Percentiles rank a stretch among this genome's conserved stretches.
Conservation (phyloP, 1,139 yeast species). For the Hemisphaericaspora lyxosophila region DNA sequence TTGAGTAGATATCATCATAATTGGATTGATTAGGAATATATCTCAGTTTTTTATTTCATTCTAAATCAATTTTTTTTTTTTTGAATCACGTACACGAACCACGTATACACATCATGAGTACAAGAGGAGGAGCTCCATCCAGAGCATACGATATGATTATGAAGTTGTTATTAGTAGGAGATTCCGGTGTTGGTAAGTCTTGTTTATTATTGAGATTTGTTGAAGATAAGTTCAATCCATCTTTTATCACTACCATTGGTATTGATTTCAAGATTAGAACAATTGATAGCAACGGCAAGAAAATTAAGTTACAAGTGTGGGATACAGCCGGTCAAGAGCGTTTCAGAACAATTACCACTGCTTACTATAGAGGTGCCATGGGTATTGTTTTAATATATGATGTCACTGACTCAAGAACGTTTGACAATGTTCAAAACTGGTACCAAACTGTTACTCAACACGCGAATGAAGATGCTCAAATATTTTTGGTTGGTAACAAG, state of each 20-base stretch:
- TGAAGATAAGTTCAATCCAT: constrained; percentile 95
- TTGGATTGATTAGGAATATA: not conserved
- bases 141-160: constrained; percentile 92
- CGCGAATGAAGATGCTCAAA: constrained; percentile 93
- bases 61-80: not conserved
- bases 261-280: constrained; percentile 98
- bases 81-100: not conserved
- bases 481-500: constrained; percentile 92
- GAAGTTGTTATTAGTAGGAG: constrained; percentile 92
- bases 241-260: constrained; percentile 95
- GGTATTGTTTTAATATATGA: constrained; percentile 95
- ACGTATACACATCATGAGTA: constrained; percentile 3
- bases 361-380: constrained; percentile 98
- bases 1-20: not conserved
- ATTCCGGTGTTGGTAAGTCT: constrained; percentile 96
- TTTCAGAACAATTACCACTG: constrained; percentile 96
- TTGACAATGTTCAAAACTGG: constrained; percentile 87
- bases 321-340: constrained; percentile 99
- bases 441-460: constrained; percentile 92
- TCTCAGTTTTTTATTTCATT: no score
- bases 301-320: constrained; percentile 95
- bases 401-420: constrained; percentile 92
- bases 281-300: constrained; percentile 88
- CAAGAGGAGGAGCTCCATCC: constrained; percentile 52
- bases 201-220: constrained; percentile 92